Evolutionary conservation across 1,139 yeast genomes (phyloP).

Genomic region (Candida sanyaensis): DNA sequence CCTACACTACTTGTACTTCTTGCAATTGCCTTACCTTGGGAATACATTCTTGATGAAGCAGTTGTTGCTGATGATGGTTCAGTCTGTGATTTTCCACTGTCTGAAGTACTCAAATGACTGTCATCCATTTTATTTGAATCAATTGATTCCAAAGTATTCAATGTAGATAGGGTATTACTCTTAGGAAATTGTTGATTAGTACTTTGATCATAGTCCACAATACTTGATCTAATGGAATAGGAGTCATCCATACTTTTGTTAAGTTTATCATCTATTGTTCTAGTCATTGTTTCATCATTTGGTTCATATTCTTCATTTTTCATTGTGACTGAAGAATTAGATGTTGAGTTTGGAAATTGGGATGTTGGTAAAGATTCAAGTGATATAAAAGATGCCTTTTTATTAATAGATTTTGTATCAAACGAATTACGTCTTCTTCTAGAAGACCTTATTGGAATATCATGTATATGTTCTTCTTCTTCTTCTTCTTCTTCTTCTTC

Average conservation of each 20-base stretch:
- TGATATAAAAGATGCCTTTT: slow-evolving; percentile 3
- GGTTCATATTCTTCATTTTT: not conserved
- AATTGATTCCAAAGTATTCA: slow-evolving; percentile 9
- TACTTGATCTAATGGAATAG: not conserved
- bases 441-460: slow-evolving; percentile 16
- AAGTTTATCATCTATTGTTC: not conserved
- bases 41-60: slow-evolving; percentile 1
- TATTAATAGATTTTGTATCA: slow-evolving; percentile 3
- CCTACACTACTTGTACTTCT: slow-evolving; percentile 16
- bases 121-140: slow-evolving; percentile 6
- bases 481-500: not conserved
- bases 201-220: not conserved
- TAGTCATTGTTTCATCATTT: too few relatives aligned
- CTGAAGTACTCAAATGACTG: slow-evolving; percentile 5
- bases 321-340: slow-evolving; percentile 3
- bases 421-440: slow-evolving; percentile 14
- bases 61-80: not conserved
- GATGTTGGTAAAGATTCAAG: slow-evolving; percentile 4
- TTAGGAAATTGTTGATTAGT: not conserved
- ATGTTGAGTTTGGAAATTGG: slow-evolving; percentile 7
- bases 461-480: slow-evolving; percentile 2
- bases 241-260: not conserved
- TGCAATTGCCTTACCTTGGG: slow-evolving; percentile 3
- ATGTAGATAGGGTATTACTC: not conserved
- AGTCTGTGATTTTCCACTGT: not conserved